A percentile compares a stretch with the other conserved stretches of the same genome.
Evolutionary conservation across 176 grass and related monocot genomes (phyloP).

Genomic region (Hordeum marinum): DNA sequence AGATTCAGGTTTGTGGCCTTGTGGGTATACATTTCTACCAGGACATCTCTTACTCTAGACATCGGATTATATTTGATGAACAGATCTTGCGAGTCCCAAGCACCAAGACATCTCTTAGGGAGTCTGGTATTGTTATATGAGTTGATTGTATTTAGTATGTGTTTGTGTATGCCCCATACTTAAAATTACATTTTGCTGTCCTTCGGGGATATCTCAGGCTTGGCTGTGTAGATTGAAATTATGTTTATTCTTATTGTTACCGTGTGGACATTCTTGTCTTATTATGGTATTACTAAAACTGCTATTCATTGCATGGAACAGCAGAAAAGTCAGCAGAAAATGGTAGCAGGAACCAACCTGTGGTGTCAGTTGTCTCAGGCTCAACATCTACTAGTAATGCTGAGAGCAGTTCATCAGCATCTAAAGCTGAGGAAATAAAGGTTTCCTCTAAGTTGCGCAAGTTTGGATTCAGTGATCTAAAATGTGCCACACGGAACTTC

Average conservation of each 20-base stretch:
- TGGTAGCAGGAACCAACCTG: constrained; percentile 73
- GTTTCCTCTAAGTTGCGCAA: constrained; percentile 69
- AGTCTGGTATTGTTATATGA: neutral
- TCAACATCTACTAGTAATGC: constrained; percentile 72
- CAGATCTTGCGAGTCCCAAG: neutral
- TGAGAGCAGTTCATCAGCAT: constrained; percentile 75
- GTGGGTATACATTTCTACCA: neutral
- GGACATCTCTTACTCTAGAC: neutral
- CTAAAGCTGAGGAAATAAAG: constrained; percentile 76
- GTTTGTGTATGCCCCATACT: neutral
- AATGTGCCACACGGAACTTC: constrained; percentile 81
- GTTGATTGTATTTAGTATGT: neutral
- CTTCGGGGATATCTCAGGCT: neutral
- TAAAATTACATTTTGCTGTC: neutral
- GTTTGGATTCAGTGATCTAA: constrained; percentile 82
- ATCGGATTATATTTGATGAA: neutral
- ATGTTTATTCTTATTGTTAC: neutral
- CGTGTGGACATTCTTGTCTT: neutral
- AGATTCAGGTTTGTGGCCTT: neutral
- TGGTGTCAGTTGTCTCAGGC: constrained; percentile 63
- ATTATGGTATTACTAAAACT: neutral
- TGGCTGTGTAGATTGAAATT: constrained; percentile 6
- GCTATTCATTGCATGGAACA: constrained; percentile 39
- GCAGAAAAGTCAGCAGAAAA: constrained; percentile 73
- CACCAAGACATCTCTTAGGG: neutral